phyloP scores from a whole-genome alignment of 2,329 filamentous ascomycete genomes.

The Blastomyces percursus region DNA sequence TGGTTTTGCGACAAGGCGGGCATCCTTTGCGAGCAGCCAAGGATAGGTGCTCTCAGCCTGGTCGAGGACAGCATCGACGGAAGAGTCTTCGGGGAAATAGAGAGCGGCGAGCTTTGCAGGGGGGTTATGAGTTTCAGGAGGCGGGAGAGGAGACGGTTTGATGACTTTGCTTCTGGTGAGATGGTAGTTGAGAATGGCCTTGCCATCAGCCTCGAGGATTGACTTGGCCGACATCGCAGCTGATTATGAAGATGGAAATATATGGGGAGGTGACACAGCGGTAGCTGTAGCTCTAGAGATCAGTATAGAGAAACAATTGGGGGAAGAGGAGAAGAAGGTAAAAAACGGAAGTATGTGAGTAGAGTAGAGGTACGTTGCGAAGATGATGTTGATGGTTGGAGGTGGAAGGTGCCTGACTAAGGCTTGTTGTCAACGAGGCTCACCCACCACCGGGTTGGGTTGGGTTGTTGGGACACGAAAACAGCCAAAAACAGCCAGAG shows the following conservation, averaged over 20 bases:
- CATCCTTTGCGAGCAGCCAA: constrained; percentile 71
- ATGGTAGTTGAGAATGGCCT: constrained; percentile 99
- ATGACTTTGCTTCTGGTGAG: constrained; percentile 94
- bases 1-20: constrained; percentile 97
- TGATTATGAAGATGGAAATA: neutral
- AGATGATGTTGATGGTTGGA: neutral
- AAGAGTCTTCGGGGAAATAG: constrained; percentile 81
- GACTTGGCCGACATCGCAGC: constrained; percentile 81
- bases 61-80: constrained; percentile 74
- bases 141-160: constrained; percentile 89
- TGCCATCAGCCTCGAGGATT: constrained; percentile 98
- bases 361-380: too few relatives aligned
- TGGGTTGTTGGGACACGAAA: neutral
- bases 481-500: neutral
- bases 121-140: constrained; percentile 78
- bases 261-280: constrained; percentile 3
- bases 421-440: neutral
- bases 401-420: neutral
- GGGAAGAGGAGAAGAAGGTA: neutral
- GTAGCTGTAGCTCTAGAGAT: neutral
- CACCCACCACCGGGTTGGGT: too few relatives aligned
- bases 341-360: too few relatives aligned
- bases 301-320: constrained; percentile 9
- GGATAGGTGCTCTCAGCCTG: constrained; percentile 95
- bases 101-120: constrained; percentile 82